Evolutionary conservation across 2,329 filamentous ascomycete species (phyloP).

Genomic region (Aspergillus fructus): DNA sequence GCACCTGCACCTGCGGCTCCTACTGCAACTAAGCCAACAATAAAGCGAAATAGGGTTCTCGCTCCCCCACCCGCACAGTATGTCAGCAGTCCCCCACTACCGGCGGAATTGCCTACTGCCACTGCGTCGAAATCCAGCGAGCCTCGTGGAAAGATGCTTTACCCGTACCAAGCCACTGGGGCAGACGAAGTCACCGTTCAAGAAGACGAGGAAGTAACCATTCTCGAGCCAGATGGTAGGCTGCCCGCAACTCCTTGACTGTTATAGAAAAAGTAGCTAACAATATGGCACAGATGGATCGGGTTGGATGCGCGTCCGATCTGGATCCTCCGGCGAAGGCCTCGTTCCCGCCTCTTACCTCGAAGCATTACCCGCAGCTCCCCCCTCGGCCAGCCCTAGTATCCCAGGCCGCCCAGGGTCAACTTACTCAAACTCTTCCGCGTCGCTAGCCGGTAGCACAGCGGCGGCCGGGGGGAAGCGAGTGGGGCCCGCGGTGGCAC

Average conservation of each 20-base stretch:
- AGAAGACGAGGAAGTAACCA: conserved; percentile 73
- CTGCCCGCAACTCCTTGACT: background rate
- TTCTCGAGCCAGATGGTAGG: conserved; percentile 84
- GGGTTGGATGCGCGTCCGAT: conserved; percentile 85
- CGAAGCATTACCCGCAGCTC: conserved; percentile 58
- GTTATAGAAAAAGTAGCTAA: background rate
- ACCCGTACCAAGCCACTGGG: conserved; percentile 75
- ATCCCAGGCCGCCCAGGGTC: conserved; percentile 64
- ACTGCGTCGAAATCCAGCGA: conserved; percentile 41
- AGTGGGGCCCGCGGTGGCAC: conserved; percentile 88
- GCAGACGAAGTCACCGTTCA: conserved; percentile 78
- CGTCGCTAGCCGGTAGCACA: conserved; percentile 60
- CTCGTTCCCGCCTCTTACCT: conserved; percentile 86
- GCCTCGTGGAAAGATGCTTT: conserved; percentile 83
- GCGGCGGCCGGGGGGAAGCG: conserved; percentile 60
- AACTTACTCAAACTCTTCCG: conserved; percentile 74
- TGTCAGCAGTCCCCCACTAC: conserved; percentile 65
- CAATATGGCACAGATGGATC: conserved; percentile 68
- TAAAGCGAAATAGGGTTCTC: conserved; percentile 69
- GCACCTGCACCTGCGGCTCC: conserved; percentile 7
- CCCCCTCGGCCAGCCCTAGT: conserved; percentile 35
- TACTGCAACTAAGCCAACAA: conserved; percentile 26
- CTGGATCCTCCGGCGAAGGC: conserved; percentile 62
- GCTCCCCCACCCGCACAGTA: conserved; percentile 86
- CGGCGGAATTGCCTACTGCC: conserved; percentile 38